Conservation (phyloP, 495 filamentous ascomycete genomes). For the Podospora comata region DNA sequence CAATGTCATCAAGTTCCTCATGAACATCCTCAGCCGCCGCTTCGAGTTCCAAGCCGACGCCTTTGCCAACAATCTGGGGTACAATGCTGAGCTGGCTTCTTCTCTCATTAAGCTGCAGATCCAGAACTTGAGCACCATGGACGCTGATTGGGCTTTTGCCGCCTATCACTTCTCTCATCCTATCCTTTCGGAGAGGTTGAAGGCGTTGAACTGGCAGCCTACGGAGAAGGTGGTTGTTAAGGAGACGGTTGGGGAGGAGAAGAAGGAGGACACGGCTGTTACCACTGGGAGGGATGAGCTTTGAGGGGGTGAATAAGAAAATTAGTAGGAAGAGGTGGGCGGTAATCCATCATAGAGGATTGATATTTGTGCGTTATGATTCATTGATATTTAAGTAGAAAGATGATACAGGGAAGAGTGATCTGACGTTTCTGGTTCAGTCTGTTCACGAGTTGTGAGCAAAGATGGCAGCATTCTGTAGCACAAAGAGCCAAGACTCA, state of each 20-base stretch:
- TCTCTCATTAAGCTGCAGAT: conserved; percentile 96
- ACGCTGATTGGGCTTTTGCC: conserved; percentile 96
- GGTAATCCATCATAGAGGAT: not conserved
- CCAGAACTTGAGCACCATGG: conserved; percentile 97
- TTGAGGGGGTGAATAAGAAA: conserved; percentile 13
- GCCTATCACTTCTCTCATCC: conserved; percentile 98
- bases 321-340: not conserved
- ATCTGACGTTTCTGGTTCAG: not conserved
- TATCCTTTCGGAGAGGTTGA: conserved; percentile 87
- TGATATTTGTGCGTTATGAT: not conserved
- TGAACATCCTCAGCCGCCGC: conserved; percentile 91
- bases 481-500: too few species aligned
- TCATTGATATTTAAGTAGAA: not conserved
- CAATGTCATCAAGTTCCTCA: conserved; percentile 82
- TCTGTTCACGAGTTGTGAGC: not conserved
- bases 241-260: conserved; percentile 28
- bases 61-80: conserved; percentile 83
- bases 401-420: not conserved
- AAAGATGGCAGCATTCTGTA: too few species aligned
- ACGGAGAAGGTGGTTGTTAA: conserved; percentile 46
- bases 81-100: conserved; percentile 75
- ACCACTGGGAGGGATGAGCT: conserved; percentile 40
- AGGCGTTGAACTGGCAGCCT: conserved; percentile 74
- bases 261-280: conserved; percentile 34
- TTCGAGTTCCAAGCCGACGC: conserved; percentile 95